Percentiles rank a stretch among this genome's conserved stretches.
These are phyloP conservation scores for Globisporangium apiculatum DNA, from an alignment of 352 stramenopile genomes.

Conservation along the genomic window DNA sequence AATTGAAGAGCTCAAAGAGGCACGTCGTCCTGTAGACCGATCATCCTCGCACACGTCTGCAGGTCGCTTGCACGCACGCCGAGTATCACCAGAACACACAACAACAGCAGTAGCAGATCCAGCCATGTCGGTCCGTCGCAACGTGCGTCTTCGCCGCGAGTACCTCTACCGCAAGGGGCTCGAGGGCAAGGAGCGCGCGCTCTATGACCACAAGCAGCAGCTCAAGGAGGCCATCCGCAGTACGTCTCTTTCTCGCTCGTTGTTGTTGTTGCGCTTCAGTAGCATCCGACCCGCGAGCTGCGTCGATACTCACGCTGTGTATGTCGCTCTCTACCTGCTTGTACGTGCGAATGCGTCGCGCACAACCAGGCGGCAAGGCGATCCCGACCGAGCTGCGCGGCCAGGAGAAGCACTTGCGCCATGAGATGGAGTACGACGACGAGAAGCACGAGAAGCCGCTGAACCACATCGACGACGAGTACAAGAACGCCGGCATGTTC, in stretches of 20 bases:
- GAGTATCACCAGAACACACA: constrained; percentile 4
- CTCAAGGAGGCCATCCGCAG: constrained; percentile 91
- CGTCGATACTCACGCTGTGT: not conserved
- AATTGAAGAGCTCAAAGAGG: not conserved
- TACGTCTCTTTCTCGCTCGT: constrained; percentile 9
- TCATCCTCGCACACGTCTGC: no score
- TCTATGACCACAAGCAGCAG: constrained; percentile 97
- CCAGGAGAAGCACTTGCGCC: constrained; percentile 89
- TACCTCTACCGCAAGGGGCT: constrained; percentile 99
- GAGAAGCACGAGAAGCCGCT: constrained; percentile 82
- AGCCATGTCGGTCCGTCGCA: constrained; percentile 86
- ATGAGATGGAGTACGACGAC: constrained; percentile 91
- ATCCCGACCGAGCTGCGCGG: constrained; percentile 97
- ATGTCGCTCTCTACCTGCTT: not conserved
- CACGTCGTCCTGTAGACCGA: no score
- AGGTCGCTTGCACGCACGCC: constrained; percentile 4
- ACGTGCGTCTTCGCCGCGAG: constrained; percentile 97
- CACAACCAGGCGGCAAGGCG: constrained; percentile 77
- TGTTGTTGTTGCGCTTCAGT: not conserved
- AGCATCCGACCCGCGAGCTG: no score
- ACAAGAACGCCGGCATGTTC: constrained; percentile 95
- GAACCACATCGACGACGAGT: constrained; percentile 98
- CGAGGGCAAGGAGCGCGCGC: constrained; percentile 91
- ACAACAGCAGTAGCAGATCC: not conserved
- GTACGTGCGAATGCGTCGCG: not conserved